Conservation (phyloP, 768 basidiomycete genomes). For the Mycena latifolia region DNA sequence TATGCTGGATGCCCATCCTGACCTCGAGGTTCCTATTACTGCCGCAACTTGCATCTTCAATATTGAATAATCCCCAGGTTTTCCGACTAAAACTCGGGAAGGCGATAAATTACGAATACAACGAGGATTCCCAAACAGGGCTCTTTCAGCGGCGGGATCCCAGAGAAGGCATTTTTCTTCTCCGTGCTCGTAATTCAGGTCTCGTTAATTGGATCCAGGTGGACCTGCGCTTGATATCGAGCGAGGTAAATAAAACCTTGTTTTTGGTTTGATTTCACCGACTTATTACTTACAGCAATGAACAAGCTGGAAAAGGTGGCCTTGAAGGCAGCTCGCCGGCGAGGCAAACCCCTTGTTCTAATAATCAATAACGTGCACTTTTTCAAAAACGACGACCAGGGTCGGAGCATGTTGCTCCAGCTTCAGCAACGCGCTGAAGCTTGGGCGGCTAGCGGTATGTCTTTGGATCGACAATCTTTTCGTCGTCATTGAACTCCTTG, state of each 20-base stretch:
- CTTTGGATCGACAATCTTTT: slow-evolving; percentile 15
- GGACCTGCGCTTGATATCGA: slow-evolving; percentile 88
- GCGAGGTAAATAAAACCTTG: slow-evolving; percentile 65
- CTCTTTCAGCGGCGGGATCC: slow-evolving; percentile 89
- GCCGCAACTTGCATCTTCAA: background rate
- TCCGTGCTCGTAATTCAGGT: slow-evolving; percentile 2
- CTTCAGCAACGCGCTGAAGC: slow-evolving; percentile 88
- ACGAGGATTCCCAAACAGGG: slow-evolving; percentile 84
- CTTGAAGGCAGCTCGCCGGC: slow-evolving; percentile 66
- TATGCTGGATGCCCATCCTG: slow-evolving; percentile 87
- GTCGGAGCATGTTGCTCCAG: slow-evolving; percentile 84
- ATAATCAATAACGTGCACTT: slow-evolving; percentile 86
- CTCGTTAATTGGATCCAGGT: slow-evolving; percentile 49
- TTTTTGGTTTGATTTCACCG: background rate
- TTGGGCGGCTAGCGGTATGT: slow-evolving; percentile 84
- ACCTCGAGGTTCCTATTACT: slow-evolving; percentile 72
- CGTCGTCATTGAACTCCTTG: slow-evolving; percentile 2
- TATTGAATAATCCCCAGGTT: slow-evolving; percentile 16
- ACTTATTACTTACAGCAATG: slow-evolving; percentile 58
- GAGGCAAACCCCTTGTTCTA: slow-evolving; percentile 79
- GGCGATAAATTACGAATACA: slow-evolving; percentile 87
- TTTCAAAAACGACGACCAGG: slow-evolving; percentile 83
- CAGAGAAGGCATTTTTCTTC: slow-evolving; percentile 66
- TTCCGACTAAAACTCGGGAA: slow-evolving; percentile 89
- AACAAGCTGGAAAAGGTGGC: slow-evolving; percentile 92